Evolutionary conservation across 2,329 filamentous ascomycete species (phyloP), one percentile per base, ranked within the genome.

Genomic region (Emmonsiellopsis sp.): DNA sequence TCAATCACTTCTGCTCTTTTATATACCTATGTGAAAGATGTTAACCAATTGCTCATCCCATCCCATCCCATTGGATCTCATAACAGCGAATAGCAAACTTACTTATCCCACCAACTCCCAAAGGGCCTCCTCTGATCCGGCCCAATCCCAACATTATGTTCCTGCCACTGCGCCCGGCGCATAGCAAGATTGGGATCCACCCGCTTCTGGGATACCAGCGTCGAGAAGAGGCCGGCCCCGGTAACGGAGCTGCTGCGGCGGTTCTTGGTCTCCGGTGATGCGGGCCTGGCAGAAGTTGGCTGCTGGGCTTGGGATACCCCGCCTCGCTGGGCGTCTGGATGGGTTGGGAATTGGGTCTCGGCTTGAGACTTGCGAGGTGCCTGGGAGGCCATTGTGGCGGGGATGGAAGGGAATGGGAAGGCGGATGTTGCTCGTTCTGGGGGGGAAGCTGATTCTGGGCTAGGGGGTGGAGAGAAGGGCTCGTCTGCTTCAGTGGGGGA

Each of bases 171-270:
- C 20, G 67, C 62, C 35, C 72, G 63, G 45, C 75, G 64, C 2
- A 64, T 66, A 6, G 62, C 58, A 41, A 70, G 61, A 2, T 59
- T 58, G 0, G 67, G 63, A 58, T 76, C 73, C 8, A 52, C 54
- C 9, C 75, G 68, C 58, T 78, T 78, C 62, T 75, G 73, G 31
- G 64, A 67, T 5, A 69, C 67, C 55, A 77, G 63, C 2, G 65
- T 58, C 58, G 71, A 73, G 15, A 50, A 15, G 61, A 43, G 46
- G 44, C 35, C 38, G 6, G 41, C 40, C 13, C 55, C 52, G 34
- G 44, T 43, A n/a, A 37, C 44, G 15, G 46, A 47, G 11, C 50
- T 47, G 31, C 49, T 42, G 37, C 11, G 15, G 11, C 37, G 11
- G 11, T 15, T 40, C 11, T 40, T 40, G 11, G 15, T 51, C 37